Base-by-base conservation (phyloP, 2,329 filamentous ascomycete genomes). In the Neonectria sp. region DNA sequence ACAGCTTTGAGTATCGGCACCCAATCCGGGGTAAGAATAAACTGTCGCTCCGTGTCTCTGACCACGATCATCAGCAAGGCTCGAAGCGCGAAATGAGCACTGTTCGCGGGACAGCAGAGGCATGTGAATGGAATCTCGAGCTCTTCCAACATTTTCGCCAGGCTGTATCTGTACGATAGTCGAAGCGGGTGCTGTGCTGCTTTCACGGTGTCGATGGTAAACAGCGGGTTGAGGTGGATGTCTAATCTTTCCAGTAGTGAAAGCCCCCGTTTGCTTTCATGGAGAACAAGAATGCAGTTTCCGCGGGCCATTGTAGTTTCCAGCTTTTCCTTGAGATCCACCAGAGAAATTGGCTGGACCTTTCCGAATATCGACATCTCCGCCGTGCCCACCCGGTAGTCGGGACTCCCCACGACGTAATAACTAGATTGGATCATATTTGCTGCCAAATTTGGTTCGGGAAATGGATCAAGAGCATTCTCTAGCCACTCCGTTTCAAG, bases 81-180 rank as follows among this genome's bases (percentile, higher is more conserved):
- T 24, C 68, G 68, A 11, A 77, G 69, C 4, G 55, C 64, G 8
- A 75, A 72, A 29, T 74, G 71, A 9, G 75, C 75, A 53, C 76
- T 73, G 25, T 77, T 79, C 1, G 74, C 73, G 5, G 75, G 73
- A 3, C 65, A 45, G 21, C 77, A 74, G 17, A 78, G 63, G 7
- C 58, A 24, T 21, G 57, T 61, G 59, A 67, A 73, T 4, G 71
- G 68, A 52, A 75, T 62, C 8, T 65, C 46, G 9, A 75, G 52
- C 27, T 65, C 45, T 6, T 70, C 57, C 3, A 77, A 72, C 1
- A 77, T 58, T 29, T 69, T 68, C 55, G 68, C 63, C 13, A 76
- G 59, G 33, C 65, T 68, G 21, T 71, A 71, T n/a, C 72, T 58
- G 45, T 74, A 75, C 11, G 59, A 71, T 35, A 78, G 61, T 53